These are phyloP conservation scores for Penicillium sp. DNA, from an alignment of 2,329 filamentous ascomycete species.

Conservation along the genomic window DNA sequence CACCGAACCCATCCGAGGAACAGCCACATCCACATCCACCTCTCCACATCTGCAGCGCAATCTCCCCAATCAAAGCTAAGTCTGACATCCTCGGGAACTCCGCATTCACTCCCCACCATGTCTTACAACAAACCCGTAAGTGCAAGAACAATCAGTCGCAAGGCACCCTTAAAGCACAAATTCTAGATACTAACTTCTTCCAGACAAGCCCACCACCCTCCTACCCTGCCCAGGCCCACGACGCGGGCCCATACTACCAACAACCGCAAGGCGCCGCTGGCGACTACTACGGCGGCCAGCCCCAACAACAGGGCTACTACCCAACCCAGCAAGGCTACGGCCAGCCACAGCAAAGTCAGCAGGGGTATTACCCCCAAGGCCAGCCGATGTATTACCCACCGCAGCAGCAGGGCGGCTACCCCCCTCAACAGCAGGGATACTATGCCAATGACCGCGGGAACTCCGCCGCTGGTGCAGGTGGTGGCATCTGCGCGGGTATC, in stretches of 20 bases:
- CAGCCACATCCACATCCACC: neutral
- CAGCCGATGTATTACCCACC: constrained; percentile 30
- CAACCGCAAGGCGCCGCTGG: constrained; percentile 29
- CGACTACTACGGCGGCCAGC: constrained; percentile 35
- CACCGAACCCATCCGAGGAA: neutral
- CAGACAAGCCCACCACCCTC: constrained; percentile 38
- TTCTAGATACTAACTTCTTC: neutral
- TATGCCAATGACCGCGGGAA: constrained; percentile 33
- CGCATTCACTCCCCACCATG: constrained; percentile 21
- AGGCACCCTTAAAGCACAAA: neutral
- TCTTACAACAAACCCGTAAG: constrained; percentile 35
- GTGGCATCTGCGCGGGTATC: constrained; percentile 48
- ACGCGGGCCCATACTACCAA: constrained; percentile 29
- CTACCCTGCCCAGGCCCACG: constrained; percentile 36
- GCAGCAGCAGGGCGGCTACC: constrained; percentile 40
- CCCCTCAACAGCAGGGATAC: constrained; percentile 41
- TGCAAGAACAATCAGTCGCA: neutral
- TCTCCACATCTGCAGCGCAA: constrained; percentile 1
- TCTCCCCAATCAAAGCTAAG: constrained; percentile 2
- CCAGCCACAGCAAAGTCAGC: constrained; percentile 30
- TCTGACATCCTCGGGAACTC: constrained; percentile 2
- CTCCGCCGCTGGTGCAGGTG: constrained; percentile 28
- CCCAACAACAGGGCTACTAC: constrained; percentile 23
- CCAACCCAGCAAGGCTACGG: constrained; percentile 24
- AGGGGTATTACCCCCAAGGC: constrained; percentile 22